These are phyloP conservation scores for Colletotrichum melonis DNA, from an alignment of 2,329 filamentous ascomycete species.

Conservation along the genomic window DNA sequence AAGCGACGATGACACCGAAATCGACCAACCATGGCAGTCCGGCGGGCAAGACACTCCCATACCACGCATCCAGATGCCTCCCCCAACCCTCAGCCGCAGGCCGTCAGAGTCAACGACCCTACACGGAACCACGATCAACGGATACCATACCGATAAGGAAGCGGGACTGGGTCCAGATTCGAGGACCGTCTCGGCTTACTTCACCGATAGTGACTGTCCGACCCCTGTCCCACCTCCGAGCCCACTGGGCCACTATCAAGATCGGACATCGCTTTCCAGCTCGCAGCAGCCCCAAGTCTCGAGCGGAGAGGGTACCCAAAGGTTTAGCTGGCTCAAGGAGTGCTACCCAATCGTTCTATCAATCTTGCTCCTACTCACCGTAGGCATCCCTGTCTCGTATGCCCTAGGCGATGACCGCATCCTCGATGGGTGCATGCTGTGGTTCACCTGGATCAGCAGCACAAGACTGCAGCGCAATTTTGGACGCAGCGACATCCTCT, in stretches of 20 bases:
- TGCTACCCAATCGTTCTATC: slow-evolving; percentile 45
- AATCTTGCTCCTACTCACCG: slow-evolving; percentile 45
- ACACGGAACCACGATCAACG: slow-evolving; percentile 20
- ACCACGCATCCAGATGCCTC: slow-evolving; percentile 3
- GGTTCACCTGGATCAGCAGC: slow-evolving; percentile 60
- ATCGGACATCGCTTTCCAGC: neutral
- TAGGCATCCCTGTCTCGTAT: slow-evolving; percentile 56
- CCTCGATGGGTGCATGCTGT: slow-evolving; percentile 59
- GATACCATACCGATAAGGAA: slow-evolving; percentile 33
- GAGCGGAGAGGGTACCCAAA: neutral
- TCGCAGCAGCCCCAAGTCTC: neutral
- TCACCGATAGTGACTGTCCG: slow-evolving; percentile 31
- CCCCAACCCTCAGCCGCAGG: slow-evolving; percentile 4
- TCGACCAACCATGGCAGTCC: neutral
- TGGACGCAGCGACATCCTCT: slow-evolving; percentile 38
- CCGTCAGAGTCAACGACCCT: slow-evolving; percentile 26
- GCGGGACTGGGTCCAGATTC: slow-evolving; percentile 17
- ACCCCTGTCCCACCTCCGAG: neutral
- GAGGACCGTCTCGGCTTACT: slow-evolving; percentile 24
- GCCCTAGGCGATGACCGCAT: slow-evolving; percentile 47
- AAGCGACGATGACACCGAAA: neutral
- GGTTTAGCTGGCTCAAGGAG: slow-evolving; percentile 8
- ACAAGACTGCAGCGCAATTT: slow-evolving; percentile 51
- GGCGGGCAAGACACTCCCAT: neutral
- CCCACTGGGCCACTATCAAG: neutral